phyloP scores from a whole-genome alignment of 495 filamentous ascomycete genomes.

The Podospora bellae-mahoneyi region DNA sequence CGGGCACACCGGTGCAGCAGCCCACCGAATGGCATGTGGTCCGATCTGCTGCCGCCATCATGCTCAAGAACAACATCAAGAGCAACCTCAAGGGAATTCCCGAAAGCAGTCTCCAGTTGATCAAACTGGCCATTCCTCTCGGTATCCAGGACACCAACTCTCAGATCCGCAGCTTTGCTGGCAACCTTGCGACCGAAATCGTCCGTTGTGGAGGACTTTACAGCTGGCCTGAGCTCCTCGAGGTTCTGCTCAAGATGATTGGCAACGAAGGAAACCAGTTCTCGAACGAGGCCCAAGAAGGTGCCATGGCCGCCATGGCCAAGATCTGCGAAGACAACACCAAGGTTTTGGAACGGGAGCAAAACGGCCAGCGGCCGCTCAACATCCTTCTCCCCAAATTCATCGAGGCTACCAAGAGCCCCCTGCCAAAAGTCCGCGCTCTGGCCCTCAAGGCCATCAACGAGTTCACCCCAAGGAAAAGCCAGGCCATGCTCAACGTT shows the following conservation, averaged over 20 bases:
- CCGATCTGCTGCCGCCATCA: constrained; percentile 81
- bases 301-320: constrained; percentile 84
- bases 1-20: constrained; percentile 54
- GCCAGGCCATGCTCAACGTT: constrained; percentile 68
- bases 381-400: constrained; percentile 88
- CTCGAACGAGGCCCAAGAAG: constrained; percentile 73
- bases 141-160: constrained; percentile 75
- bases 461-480: constrained; percentile 79
- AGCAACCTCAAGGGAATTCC: constrained; percentile 67
- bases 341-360: constrained; percentile 78
- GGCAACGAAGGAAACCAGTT: constrained; percentile 66
- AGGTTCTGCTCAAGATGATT: constrained; percentile 72
- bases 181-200: constrained; percentile 94
- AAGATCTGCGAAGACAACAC: constrained; percentile 98
- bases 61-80: constrained; percentile 91
- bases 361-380: constrained; percentile 79
- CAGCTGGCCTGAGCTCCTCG: constrained; percentile 86
- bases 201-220: constrained; percentile 79
- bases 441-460: constrained; percentile 82
- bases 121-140: constrained; percentile 72
- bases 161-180: constrained; percentile 83
- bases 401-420: constrained; percentile 75
- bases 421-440: constrained; percentile 69
- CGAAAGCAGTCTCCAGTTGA: constrained; percentile 63
- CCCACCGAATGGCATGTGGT: constrained; percentile 64